A percentile compares a stretch with the other conserved stretches of the same genome.
Conservation (phyloP, 2,329 filamentous ascomycete species). For the Xylariaceae sp. region DNA sequence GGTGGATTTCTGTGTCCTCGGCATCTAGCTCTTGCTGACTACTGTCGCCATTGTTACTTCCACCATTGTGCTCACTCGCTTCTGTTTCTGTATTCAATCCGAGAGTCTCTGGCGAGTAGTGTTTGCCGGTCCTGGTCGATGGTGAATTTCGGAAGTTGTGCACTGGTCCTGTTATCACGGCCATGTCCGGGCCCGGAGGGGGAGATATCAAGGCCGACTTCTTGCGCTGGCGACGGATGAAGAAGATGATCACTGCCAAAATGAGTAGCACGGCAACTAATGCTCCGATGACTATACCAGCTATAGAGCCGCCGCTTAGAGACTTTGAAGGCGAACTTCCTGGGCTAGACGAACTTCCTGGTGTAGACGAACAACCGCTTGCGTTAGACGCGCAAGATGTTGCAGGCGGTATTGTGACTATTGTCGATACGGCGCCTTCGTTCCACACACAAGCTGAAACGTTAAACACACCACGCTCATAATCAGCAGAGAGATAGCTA, state of each 20-base stretch:
- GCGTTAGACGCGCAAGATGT: conserved; percentile 4
- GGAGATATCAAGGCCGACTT: conserved; percentile 16
- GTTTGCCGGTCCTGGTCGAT: conserved; percentile 14
- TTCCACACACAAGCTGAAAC: conserved; percentile 35
- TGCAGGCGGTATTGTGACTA: conserved; percentile 29
- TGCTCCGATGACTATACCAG: conserved; percentile 24
- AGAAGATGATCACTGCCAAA: conserved; percentile 7
- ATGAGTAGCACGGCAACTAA: conserved; percentile 12
- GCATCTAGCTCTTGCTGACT: conserved; percentile 12
- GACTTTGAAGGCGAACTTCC: conserved; percentile 2
- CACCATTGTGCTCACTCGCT: conserved; percentile 2
- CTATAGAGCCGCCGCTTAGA: conserved; percentile 21
- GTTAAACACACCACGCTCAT: conserved; percentile 38
- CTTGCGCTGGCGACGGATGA: conserved; percentile 21
- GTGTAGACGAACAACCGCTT: not conserved
- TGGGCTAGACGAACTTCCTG: not conserved
- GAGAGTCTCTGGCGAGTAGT: conserved; percentile 22
- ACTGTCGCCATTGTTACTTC: conserved; percentile 6
- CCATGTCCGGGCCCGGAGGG: conserved; percentile 23
- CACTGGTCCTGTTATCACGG: conserved; percentile 28
- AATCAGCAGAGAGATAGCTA: conserved; percentile 36
- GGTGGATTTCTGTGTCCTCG: conserved; percentile 3
- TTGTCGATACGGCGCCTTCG: conserved; percentile 30
- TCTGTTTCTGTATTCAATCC: conserved; percentile 14
- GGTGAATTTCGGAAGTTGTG: conserved; percentile 22